Evolutionary conservation across 1,139 yeast genomes (phyloP), one percentile per base, ranked within the genome.

Genomic region (Pichia cactophila): DNA sequence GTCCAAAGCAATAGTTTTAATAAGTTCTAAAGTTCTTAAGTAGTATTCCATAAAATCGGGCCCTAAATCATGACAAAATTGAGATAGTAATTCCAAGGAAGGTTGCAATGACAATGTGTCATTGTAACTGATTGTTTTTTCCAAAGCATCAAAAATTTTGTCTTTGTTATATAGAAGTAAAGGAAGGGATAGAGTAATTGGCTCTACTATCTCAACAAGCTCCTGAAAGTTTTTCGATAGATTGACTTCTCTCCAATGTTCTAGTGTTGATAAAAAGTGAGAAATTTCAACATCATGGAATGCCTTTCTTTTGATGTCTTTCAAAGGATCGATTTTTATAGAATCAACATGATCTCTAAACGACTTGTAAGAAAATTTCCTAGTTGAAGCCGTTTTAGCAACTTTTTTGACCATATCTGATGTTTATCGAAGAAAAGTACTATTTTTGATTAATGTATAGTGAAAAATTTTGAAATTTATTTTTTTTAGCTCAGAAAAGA

Each of bases 1-100:
- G 56, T 58, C 66, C 7, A 75, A 56, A 2, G 86, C 77, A 17
- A 86, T 65, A 0, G 70, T 64, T 4, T 76, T 76, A 43, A 92
- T 71, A 33, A 77, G 60, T 1, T 64, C 58, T 45, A 92, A 68
- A 0, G 88, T 69, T 31, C 68, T 63, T 2, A 71, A 69, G 60
- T 87, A 89, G 60, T 72, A 88, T 2, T 78, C 77, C 71, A 88
- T 75, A 61, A 89, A 92, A 59, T 92, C 98, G 1, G 92, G 84
- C 6, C 97, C 97, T 55, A 92, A 70, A 69, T 92, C 98, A 60
- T 88, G 97, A 43, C 90, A 83, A 59, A 94, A 85, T 62, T 89
- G 95, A 0, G 95, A 78, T 41, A 88, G 65, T 44, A 89, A 70
- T 61, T 92, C 98, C 43, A 89, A 67, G 41, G 88, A 65, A 5